Conservation (phyloP, 768 basidiomycete genomes). For the Mycena sanguinolenta region DNA sequence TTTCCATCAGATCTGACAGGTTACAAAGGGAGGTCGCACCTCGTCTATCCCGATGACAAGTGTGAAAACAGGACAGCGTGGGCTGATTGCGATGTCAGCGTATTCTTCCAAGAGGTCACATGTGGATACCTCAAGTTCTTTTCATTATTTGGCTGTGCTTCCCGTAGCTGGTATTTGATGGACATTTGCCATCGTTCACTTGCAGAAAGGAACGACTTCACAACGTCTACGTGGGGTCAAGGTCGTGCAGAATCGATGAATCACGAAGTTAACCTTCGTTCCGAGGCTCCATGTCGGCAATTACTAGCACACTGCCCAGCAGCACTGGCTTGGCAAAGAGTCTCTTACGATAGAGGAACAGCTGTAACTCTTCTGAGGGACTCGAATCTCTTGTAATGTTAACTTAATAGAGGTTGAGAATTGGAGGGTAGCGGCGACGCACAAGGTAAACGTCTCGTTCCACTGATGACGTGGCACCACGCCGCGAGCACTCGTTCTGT, state of each 20-base stretch:
- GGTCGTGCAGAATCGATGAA: background rate
- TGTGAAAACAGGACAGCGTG: slow-evolving; percentile 23
- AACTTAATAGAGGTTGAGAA: slow-evolving; percentile 1
- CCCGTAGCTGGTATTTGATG: slow-evolving; percentile 23
- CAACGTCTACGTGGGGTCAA: slow-evolving; percentile 21
- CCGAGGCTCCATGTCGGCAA: slow-evolving; percentile 28
- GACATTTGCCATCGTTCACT: slow-evolving; percentile 11
- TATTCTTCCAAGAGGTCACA: background rate
- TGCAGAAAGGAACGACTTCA: too few species aligned
- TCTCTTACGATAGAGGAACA: slow-evolving; percentile 22
- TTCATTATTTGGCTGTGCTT: background rate
- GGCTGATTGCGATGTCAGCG: too few species aligned
- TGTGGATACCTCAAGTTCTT: slow-evolving; percentile 1
- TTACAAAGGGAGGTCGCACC: background rate
- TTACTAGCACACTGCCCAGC: slow-evolving; percentile 4
- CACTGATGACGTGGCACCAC: slow-evolving; percentile 22
- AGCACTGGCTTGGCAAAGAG: slow-evolving; percentile 16
- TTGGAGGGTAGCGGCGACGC: slow-evolving; percentile 5
- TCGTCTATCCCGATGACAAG: slow-evolving; percentile 29
- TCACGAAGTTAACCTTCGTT: slow-evolving; percentile 23
- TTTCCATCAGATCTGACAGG: background rate
- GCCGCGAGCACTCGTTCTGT: slow-evolving; percentile 17
- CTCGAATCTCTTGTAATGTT: slow-evolving; percentile 9
- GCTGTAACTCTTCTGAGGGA: slow-evolving; percentile 11
- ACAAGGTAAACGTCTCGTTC: slow-evolving; percentile 30